Evolutionary conservation across 108 stramenopile genomes (phyloP), one percentile per base, ranked within the genome.

Genomic region (Discostella stelligeroides): DNA sequence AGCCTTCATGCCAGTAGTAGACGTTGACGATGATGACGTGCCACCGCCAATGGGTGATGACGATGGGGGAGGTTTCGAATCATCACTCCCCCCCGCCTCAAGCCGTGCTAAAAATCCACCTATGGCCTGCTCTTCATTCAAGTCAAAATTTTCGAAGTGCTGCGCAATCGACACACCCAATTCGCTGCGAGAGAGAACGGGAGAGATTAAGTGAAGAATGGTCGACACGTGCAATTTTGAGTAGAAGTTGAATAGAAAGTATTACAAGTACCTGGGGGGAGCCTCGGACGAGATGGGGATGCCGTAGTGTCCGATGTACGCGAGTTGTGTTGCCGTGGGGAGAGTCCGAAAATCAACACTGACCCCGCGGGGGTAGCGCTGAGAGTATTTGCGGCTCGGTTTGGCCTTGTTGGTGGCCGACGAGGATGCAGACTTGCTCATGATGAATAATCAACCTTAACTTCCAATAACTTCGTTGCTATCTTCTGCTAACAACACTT

Each of bases 241-340:
- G n/a, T n/a, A n/a, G n/a, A n/a, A n/a, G n/a, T n/a, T n/a, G n/a
- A n/a, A n/a, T n/a, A n/a, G n/a, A n/a, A n/a, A n/a, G n/a, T n/a
- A n/a, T n/a, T n/a, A n/a, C n/a, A n/a, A n/a, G n/a, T n/a, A n/a
- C n/a, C n/a, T 84, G 0, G 86, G 88, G 17, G 92, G 89, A 37
- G 95, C 92, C 62, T 91, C 92, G 45, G 86, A 53, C 24, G 84
- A 82, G 39, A 92, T 80, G 55, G 72, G 60, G 14, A 96, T 86
- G 89, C 86, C 89, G 72, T 95, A 88, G 66, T 95, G 94, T 65
- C 92, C 91, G 73, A 95, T 92, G 76, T 95, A 95, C 41, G 83
- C 76, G 29, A 91, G 79, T 60, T 91, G 82, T n/a, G 89, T 95
- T 53, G 87, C 63, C 0, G 84, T 79, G 23, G 88, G 63, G 10